Conservation (phyloP, 345 rosid species). For the rapeseed (Brassica napus) region DNA sequence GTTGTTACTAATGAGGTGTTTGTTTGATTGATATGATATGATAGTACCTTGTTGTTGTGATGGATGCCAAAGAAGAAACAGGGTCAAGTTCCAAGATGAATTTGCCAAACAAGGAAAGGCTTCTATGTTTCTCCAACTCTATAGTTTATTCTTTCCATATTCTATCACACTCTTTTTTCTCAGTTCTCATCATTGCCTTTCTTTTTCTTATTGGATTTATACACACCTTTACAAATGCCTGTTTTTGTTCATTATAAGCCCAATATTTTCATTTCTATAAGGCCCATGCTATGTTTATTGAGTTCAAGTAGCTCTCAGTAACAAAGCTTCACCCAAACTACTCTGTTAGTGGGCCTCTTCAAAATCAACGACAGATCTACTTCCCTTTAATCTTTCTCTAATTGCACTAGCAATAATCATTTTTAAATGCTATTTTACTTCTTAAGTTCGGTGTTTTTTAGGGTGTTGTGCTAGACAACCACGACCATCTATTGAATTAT, state of each 20-base stretch:
- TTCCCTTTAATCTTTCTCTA: not conserved
- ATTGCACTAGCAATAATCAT: not conserved
- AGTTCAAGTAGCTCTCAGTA: not conserved
- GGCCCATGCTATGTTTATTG: not conserved
- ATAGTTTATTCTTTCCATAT: slow-evolving; percentile 18
- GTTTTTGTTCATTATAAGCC: not conserved
- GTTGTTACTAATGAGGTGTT: not conserved
- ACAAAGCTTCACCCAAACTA: not conserved
- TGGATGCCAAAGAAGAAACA: slow-evolving; percentile 16
- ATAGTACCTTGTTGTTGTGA: slow-evolving; percentile 17
- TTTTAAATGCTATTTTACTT: too few species aligned
- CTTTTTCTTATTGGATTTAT: not conserved
- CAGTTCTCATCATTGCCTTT: slow-evolving; percentile 17
- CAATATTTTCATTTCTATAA: not conserved
- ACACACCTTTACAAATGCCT: not conserved
- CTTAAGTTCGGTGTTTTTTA: not conserved
- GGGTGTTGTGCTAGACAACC: not conserved
- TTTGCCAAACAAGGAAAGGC: slow-evolving; percentile 25
- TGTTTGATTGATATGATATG: slow-evolving; percentile 9
- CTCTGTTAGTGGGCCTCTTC: not conserved
- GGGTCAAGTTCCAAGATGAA: slow-evolving; percentile 35
- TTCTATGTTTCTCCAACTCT: slow-evolving; percentile 30
- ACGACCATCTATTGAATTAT: not conserved
- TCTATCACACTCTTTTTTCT: not conserved
- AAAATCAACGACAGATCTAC: not conserved